Evolutionary conservation across 2,329 filamentous ascomycete species (phyloP), one percentile per base, ranked within the genome.

Genomic region (Microcyclosporella mali): DNA sequence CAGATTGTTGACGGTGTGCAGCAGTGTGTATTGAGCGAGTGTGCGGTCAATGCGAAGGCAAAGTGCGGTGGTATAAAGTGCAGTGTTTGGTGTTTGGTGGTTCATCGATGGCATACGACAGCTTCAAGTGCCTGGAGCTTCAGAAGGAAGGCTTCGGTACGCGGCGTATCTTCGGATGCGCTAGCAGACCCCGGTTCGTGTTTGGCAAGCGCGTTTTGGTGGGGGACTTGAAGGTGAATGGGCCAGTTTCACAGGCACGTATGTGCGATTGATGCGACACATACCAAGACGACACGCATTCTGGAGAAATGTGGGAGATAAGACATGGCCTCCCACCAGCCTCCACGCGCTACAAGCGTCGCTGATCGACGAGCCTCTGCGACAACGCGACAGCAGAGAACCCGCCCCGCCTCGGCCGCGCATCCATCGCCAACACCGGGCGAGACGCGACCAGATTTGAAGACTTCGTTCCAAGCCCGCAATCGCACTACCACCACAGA

Each of bases 311-410:
- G 45, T 38, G 40, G 17, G 32, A 21, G 18, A 34, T 30, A 27
- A 33, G 45, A 40, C 37, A 58, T 58, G 54, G 54, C 55, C 33
- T 56, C 55, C 30, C 52, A 52, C 36, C 55, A 47, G 29, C 55
- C 53, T 16, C 43, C 53, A 27, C 52, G 55, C 27, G 47, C 49
- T 14, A 50, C 54, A 16, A 56, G 50, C 40, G 49, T 58, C 32
- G 50, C 51, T 46, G 56, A 59, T 25, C 49, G 56, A 46, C 45
- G 56, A 41, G 55, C 56, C 10, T 54, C 55, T 12, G 53, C 55
- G 12, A 48, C 51, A 19, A 36, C 50, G 18, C 50, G 55, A 41
- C 55, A 59, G 46, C 53, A 56, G 33, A 46, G 47, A 33, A 52
- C 47, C 39, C 52, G 55, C 21, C 50, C 56, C 35, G 49, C 56